phyloP scores from a whole-genome alignment of 345 rosid species.

The Nephelium lappaceum region DNA sequence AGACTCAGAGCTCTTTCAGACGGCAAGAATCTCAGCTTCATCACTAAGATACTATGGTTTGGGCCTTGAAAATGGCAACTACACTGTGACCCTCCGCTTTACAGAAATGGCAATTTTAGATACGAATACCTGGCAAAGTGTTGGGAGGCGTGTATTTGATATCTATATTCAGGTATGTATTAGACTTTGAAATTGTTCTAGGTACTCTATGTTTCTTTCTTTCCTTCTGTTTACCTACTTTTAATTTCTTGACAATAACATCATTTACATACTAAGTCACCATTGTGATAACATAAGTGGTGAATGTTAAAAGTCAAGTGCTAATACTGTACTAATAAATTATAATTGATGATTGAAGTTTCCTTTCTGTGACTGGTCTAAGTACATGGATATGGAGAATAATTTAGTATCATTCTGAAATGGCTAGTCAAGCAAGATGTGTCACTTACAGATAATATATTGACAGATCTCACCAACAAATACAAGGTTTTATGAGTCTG shows the following conservation, averaged over 20 bases:
- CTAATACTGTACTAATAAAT: too few species aligned
- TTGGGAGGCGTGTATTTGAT: slow-evolving; percentile 53
- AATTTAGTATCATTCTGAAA: too few species aligned
- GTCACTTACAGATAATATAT: too few species aligned
- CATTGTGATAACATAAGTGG: neutral
- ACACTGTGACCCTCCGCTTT: slow-evolving; percentile 46
- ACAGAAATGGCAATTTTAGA: slow-evolving; percentile 49
- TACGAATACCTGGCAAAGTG: slow-evolving; percentile 44
- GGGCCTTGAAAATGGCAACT: slow-evolving; percentile 35
- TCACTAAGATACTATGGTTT: slow-evolving; percentile 52
- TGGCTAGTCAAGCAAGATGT: too few species aligned
- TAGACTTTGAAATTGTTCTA: neutral
- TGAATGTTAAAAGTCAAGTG: neutral
- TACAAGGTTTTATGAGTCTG: too few species aligned
- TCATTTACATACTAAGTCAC: neutral
- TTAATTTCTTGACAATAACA: neutral
- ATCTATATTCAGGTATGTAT: slow-evolving; percentile 51
- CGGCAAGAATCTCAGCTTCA: slow-evolving; percentile 38
- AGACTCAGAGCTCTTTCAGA: slow-evolving; percentile 43
- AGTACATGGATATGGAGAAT: too few species aligned
- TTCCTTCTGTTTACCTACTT: neutral
- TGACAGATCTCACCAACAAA: too few species aligned
- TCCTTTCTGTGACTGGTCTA: too few species aligned
- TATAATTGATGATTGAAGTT: too few species aligned
- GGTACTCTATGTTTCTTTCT: neutral